A percentile compares a stretch with the other conserved stretches of the same genome.
Evolutionary conservation across 129 eudicot genomes (phyloP).

Genomic region (Glebionis coronaria): DNA sequence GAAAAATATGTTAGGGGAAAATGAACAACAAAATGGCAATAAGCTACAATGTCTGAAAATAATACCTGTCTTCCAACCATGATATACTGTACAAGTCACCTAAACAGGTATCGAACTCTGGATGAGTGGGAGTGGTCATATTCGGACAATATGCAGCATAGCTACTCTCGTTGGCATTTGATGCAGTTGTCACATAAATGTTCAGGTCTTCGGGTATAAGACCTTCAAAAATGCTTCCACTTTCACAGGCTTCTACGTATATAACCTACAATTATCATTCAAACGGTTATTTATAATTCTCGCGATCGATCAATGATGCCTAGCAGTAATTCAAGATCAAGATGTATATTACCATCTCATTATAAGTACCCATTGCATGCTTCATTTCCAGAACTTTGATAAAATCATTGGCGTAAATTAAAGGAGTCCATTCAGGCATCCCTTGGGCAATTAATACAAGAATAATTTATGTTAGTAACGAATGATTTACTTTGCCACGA

Average conservation of each 20-base stretch:
- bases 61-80: slow-evolving; percentile 63
- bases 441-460: slow-evolving; percentile 31
- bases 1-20: neutral
- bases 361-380: slow-evolving; percentile 58
- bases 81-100: slow-evolving; percentile 83
- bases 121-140: slow-evolving; percentile 54
- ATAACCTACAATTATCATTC: slow-evolving; percentile 37
- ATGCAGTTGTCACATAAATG: slow-evolving; percentile 68
- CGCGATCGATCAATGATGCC: neutral
- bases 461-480: neutral
- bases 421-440: slow-evolving; percentile 60
- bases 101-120: slow-evolving; percentile 61
- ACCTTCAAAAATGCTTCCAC: slow-evolving; percentile 78
- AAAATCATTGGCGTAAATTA: slow-evolving; percentile 62
- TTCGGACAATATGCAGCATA: slow-evolving; percentile 78
- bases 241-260: slow-evolving; percentile 75
- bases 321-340: neutral
- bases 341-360: slow-evolving; percentile 57
- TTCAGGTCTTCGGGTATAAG: slow-evolving; percentile 57
- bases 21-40: neutral
- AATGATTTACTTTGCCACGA: neutral
- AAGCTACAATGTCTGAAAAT: neutral
- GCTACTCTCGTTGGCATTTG: slow-evolving; percentile 63
- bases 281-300: neutral
- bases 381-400: slow-evolving; percentile 66